Evolutionary conservation across 2,329 filamentous ascomycete species (phyloP), one percentile per base, ranked within the genome.

Genomic region (Westerdykella sp.): DNA sequence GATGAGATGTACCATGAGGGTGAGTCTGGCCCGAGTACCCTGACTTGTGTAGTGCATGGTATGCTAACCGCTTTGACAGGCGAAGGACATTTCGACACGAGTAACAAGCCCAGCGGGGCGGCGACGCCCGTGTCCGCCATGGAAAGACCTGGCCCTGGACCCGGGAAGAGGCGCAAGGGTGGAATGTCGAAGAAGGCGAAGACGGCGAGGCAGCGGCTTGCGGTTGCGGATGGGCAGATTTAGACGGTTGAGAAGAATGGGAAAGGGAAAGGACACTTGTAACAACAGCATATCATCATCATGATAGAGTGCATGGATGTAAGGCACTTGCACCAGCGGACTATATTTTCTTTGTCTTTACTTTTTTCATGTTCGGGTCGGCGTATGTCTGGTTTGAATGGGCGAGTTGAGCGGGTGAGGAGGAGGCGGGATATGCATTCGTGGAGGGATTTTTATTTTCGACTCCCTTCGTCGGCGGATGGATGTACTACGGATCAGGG

Each of bases 1-100:
- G 93, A 97, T 66, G 91, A 96, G 63, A 89, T 98, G 87, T 98
- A 98, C 71, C 93, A 98, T 66, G 93, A 98, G 77, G 93, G 93
- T 95, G 68, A 82, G 87, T 47, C 5, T 25, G n/a, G 23, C 25
- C 25, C 25, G 7, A 12, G 7, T 12, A 25, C 25, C 7, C 7
- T 10, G 3, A 40, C 41, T 14, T 31, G 9, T 12, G 11, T 37
- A 9, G 28, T 15, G 21, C 28, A 35, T 28, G n/a, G 37, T n/a
- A 34, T 47, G 40, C 49, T 60, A 42, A 76, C 57, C 2, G 34
- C 39, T 21, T 34, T 21, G 35, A 31, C 60, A 97, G 91, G 91
- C 59, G 93, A 98, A 76, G 93, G 93, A 47, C 83, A 95, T 65
- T 98, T 98, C 69, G 91, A 97, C 56, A 89, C 95, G 65, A 83